These are phyloP conservation scores for Allodekkera sacchari DNA, from an alignment of 805 yeast species.

Conservation along the genomic window DNA sequence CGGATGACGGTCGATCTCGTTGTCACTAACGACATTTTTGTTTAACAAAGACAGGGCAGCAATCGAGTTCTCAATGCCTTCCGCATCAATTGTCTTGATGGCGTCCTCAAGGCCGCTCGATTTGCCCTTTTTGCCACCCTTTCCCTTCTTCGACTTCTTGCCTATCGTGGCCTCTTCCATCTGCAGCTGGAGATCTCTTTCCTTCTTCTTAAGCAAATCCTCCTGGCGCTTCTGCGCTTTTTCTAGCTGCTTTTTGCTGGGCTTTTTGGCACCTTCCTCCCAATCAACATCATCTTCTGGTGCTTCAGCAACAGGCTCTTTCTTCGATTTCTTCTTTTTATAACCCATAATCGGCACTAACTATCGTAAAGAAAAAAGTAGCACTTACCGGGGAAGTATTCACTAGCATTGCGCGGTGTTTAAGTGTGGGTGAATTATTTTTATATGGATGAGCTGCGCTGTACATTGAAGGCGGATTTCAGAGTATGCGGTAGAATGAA, in stretches of 20 bases:
- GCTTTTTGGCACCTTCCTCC: conserved; percentile 66
- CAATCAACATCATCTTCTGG: conserved; percentile 47
- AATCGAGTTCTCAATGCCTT: conserved; percentile 70
- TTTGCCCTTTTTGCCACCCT: conserved; percentile 49
- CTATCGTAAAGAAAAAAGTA: neutral
- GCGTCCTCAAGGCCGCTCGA: conserved; percentile 60
- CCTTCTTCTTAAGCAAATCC: conserved; percentile 74
- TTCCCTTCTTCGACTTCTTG: conserved; percentile 57
- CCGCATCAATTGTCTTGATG: conserved; percentile 55
- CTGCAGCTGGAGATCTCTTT: conserved; percentile 63
- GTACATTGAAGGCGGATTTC: too few species aligned
- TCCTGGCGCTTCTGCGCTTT: conserved; percentile 65
- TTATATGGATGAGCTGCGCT: too few species aligned
- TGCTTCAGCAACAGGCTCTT: conserved; percentile 25
- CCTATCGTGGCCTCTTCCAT: conserved; percentile 44
- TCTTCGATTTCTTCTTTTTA: conserved; percentile 39
- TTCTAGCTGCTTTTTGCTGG: conserved; percentile 60
- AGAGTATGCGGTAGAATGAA: too few species aligned
- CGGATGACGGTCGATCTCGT: conserved; percentile 77
- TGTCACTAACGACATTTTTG: conserved; percentile 45
- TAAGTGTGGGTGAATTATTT: too few species aligned
- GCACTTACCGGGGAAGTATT: neutral
- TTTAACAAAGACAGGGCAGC: conserved; percentile 67
- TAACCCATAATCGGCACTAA: conserved; percentile 15
- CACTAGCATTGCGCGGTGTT: too few species aligned